phyloP scores from a whole-genome alignment of 306 rosid genomes.

The Lathyrus aphaca region DNA sequence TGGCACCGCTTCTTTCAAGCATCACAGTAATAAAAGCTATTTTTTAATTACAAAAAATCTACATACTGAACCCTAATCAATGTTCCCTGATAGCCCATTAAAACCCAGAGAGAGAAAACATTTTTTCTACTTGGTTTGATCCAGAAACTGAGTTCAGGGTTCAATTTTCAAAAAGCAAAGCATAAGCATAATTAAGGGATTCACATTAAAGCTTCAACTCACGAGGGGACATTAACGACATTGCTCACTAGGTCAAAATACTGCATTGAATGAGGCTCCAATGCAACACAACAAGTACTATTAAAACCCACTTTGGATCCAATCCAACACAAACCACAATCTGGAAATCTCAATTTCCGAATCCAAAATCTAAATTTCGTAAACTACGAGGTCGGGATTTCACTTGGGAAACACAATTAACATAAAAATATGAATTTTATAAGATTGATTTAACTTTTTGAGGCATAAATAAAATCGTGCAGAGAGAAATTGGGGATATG shows the following conservation, averaged over 20 bases:
- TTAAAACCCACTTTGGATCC: constrained; percentile 49
- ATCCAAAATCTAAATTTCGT: constrained; percentile 26
- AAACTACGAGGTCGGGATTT: constrained; percentile 29
- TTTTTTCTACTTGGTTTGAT: not conserved
- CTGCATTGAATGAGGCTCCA: not conserved
- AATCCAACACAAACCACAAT: constrained; percentile 41
- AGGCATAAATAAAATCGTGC: constrained; percentile 11
- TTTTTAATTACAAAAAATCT: too few relatives aligned
- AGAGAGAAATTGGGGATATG: constrained; percentile 29
- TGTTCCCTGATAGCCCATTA: not conserved
- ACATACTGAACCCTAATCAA: not conserved
- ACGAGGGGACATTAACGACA: constrained; percentile 30
- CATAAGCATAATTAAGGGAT: constrained; percentile 25
- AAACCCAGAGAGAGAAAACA: not conserved
- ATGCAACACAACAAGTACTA: constrained; percentile 17
- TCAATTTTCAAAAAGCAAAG: constrained; percentile 5
- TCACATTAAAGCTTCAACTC: constrained; percentile 28
- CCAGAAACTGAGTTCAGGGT: constrained; percentile 18
- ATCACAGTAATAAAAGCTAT: too few relatives aligned
- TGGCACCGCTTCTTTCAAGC: not conserved
- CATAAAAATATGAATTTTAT: not conserved
- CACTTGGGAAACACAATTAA: constrained; percentile 23
- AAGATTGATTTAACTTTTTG: not conserved
- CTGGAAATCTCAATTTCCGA: constrained; percentile 33
- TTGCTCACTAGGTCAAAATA: constrained; percentile 39